Conservation (phyloP, 805 yeast genomes). For the Ogataea neopini region DNA sequence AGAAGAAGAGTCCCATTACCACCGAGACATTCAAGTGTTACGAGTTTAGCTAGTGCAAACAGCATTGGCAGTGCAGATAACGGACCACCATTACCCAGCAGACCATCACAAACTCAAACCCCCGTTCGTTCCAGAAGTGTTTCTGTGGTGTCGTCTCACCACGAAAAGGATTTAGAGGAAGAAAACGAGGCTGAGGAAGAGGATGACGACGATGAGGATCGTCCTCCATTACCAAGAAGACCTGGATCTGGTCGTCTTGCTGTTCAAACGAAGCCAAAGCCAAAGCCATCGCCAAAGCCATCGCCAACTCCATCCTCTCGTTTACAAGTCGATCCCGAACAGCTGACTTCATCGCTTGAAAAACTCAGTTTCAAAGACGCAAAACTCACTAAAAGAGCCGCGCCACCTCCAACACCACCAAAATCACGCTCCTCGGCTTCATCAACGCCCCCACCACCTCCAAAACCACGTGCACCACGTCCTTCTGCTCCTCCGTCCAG, state of each 20-base stretch:
- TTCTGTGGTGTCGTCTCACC: not conserved
- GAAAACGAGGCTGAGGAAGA: not conserved
- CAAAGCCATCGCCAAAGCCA: not conserved
- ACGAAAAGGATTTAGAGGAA: not conserved
- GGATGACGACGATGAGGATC: conserved; percentile 28
- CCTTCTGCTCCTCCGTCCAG: conserved; percentile 21
- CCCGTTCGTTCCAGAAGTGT: conserved; percentile 17
- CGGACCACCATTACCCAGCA: conserved; percentile 7
- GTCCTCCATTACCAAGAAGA: conserved; percentile 29
- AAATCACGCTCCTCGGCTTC: conserved; percentile 30
- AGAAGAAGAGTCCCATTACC: conserved; percentile 6
- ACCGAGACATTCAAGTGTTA: conserved; percentile 10
- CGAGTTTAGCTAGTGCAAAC: not conserved
- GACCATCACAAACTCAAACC: not conserved
- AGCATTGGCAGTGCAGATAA: not conserved
- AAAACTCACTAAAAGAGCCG: conserved; percentile 10
- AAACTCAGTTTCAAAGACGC: conserved; percentile 13
- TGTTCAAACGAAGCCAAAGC: too few species aligned
- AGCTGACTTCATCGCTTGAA: conserved; percentile 9
- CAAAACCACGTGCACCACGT: conserved; percentile 12
- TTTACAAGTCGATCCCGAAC: not conserved
- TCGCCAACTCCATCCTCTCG: not conserved
- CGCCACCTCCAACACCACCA: conserved; percentile 32
- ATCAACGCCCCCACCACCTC: conserved; percentile 17
- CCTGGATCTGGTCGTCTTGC: conserved; percentile 6